These are phyloP conservation scores for Hura crepitans DNA, from an alignment of 441 rosid genomes.

Conservation along the genomic window DNA sequence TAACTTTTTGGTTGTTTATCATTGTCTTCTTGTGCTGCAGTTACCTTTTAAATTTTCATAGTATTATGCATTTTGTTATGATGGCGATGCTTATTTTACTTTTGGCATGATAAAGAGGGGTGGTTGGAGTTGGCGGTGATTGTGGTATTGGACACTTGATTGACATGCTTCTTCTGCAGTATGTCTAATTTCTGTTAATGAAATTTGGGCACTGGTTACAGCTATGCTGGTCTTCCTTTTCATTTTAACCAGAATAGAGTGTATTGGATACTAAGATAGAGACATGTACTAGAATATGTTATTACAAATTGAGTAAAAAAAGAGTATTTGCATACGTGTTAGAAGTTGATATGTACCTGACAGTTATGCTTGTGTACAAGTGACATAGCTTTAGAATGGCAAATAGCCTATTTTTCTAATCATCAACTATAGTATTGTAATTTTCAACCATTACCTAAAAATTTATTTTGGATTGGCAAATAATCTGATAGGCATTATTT, in stretches of 20 bases:
- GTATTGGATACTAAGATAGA: not conserved
- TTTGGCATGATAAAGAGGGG: not conserved
- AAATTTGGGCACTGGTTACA: not conserved
- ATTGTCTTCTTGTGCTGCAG: too few species aligned
- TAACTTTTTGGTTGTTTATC: not conserved
- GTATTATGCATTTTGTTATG: not conserved
- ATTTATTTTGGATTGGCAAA: not conserved
- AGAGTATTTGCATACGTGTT: not conserved
- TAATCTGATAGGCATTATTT: slow-evolving; percentile 62
- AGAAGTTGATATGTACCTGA: not conserved
- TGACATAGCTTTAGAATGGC: not conserved
- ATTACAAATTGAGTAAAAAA: not conserved
- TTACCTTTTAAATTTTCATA: too few species aligned
- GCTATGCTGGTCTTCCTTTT: not conserved
- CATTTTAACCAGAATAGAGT: not conserved
- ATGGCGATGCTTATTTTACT: not conserved
- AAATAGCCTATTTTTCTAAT: slow-evolving; percentile 8
- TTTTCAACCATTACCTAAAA: slow-evolving; percentile 5
- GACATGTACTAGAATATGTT: not conserved
- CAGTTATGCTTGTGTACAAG: not conserved
- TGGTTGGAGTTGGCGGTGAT: not conserved
- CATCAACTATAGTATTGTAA: not conserved
- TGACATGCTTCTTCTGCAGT: not conserved
- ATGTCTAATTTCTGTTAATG: not conserved
- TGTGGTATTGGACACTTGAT: not conserved